Conservation (phyloP, 495 filamentous ascomycete species). For the Tuber umbilicatum region DNA sequence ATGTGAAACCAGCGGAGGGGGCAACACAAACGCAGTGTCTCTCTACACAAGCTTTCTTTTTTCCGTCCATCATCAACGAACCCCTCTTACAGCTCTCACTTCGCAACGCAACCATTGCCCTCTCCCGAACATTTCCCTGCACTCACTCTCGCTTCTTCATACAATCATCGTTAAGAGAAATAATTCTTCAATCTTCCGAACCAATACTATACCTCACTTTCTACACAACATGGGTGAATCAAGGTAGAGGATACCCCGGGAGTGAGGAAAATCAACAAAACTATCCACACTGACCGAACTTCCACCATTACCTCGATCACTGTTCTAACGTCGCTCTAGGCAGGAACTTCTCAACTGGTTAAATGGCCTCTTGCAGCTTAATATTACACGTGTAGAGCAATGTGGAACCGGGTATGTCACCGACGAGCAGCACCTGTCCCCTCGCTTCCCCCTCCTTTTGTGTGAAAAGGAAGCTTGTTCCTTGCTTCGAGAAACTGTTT, state of each 20-base stretch:
- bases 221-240: constrained; percentile 38
- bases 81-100: constrained; percentile 25
- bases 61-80: background rate
- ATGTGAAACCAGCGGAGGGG: background rate
- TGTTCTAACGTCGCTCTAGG: constrained; percentile 48
- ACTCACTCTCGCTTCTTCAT: constrained; percentile 13
- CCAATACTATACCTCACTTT: background rate
- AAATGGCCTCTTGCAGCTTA: constrained; percentile 93
- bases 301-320: constrained; percentile 13
- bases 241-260: constrained; percentile 24
- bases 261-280: constrained; percentile 1
- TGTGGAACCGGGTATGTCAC: constrained; percentile 88
- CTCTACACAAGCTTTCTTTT: background rate
- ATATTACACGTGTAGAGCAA: constrained; percentile 97
- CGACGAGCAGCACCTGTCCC: constrained; percentile 6
- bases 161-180: background rate
- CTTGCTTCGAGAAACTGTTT: constrained; percentile 5
- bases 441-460: constrained; percentile 16
- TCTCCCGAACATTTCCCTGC: constrained; percentile 25
- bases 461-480: constrained; percentile 11
- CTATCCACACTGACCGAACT: constrained; percentile 16
- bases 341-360: constrained; percentile 96
- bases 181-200: background rate
- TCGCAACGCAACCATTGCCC: constrained; percentile 23
- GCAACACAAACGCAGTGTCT: background rate